Percentiles rank a stretch among this genome's conserved stretches.
Evolutionary conservation across 106 monocot species (phyloP).

Genomic region (Dioscorea alata): DNA sequence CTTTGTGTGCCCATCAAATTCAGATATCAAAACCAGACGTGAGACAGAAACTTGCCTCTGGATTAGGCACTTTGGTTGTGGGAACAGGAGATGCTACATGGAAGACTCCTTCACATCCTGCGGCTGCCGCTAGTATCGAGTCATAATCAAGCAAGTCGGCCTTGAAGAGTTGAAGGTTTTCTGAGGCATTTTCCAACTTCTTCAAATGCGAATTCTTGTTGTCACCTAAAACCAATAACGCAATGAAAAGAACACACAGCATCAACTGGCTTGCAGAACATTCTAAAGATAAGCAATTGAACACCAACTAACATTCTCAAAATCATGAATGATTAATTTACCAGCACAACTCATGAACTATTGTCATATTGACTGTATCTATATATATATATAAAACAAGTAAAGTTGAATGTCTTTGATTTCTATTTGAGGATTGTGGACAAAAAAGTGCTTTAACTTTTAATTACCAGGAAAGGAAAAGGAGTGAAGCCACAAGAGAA

Average conservation of each 20-base stretch:
- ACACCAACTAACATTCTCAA: background rate
- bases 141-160: constrained; percentile 33
- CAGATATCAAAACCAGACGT: too few species aligned
- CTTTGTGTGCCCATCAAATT: too few species aligned
- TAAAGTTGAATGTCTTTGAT: background rate
- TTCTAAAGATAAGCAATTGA: background rate
- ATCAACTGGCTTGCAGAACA: background rate
- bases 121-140: constrained; percentile 8
- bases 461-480: too few species aligned
- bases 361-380: too few species aligned
- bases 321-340: background rate
- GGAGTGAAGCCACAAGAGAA: too few species aligned
- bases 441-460: too few species aligned
- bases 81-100: constrained; percentile 41
- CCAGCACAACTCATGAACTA: too few species aligned
- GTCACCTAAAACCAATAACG: constrained; percentile 19
- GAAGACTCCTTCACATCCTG: constrained; percentile 43
- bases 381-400: background rate
- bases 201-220: constrained; percentile 36
- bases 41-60: constrained; percentile 17
- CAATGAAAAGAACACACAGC: too few species aligned
- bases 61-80: constrained; percentile 13
- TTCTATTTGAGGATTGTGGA: too few species aligned
- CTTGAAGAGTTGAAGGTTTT: constrained; percentile 34
- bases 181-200: constrained; percentile 23